Percentiles rank a stretch among this genome's conserved stretches.
These are phyloP conservation scores for Quercus dentata DNA, from an alignment of 306 rosid species.

Conservation along the genomic window DNA sequence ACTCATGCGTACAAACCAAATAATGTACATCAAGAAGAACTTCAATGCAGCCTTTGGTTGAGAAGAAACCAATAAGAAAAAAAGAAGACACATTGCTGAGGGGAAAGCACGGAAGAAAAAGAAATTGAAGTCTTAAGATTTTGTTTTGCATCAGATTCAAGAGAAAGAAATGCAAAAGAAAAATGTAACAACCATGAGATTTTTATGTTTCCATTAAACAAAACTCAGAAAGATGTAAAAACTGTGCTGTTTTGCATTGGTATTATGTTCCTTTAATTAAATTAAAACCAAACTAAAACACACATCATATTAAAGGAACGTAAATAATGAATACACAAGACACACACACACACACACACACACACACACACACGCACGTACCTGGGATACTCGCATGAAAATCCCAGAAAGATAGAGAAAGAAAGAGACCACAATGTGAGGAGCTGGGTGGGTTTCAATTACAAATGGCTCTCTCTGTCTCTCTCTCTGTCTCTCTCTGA, in stretches of 20 bases:
- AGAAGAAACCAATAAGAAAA: not conserved
- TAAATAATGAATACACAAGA: not conserved
- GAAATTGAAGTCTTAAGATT: not conserved
- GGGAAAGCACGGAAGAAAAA: not conserved
- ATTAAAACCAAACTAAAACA: too few species aligned
- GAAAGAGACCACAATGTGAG: not conserved
- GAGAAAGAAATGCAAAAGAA: not conserved
- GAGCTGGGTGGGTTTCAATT: too few species aligned
- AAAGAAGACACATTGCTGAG: not conserved
- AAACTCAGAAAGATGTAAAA: too few species aligned
- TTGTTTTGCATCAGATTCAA: not conserved
- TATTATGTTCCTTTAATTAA: too few species aligned
- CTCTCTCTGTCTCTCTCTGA: not conserved
- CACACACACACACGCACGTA: not conserved
- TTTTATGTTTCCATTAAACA: not conserved
- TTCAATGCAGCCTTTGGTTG: not conserved
- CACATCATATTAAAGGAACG: not conserved
- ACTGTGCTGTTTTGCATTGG: too few species aligned
- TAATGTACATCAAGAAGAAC: not conserved
- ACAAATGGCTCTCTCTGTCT: not conserved
- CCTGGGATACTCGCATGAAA: not conserved
- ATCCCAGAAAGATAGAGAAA: not conserved
- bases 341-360: not conserved
- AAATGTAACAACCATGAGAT: not conserved
- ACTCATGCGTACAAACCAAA: not conserved